Evolutionary conservation across 768 basidiomycete species (phyloP), one percentile per base, ranked within the genome.

Genomic region (Termitomyces sp.): DNA sequence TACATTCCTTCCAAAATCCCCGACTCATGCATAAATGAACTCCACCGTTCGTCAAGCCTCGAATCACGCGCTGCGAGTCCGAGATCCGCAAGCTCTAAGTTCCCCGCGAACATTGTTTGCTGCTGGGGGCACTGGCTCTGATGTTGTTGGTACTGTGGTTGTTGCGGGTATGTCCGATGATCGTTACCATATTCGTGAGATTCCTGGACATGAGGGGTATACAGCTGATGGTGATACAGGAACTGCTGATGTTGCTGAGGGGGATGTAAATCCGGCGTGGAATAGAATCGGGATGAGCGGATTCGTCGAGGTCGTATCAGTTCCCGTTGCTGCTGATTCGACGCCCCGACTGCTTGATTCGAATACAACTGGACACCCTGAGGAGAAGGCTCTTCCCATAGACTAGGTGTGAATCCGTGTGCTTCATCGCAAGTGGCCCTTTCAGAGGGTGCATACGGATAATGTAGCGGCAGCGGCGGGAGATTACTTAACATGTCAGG

Each of bases 11-110:
- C 74, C 56, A 75, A 57, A 10, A 75, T 54, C 1, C 83, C 81
- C 8, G 79, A 81, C 56, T 85, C 80, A 26, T 80, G 79, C 82
- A 86, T 82, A 64, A 86, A 85, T 32, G 79, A 79, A 56, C 79
- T 79, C 85, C 85, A 86, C 26, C 82, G 72, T 65, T 82, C 81
- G 53, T 83, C 82, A 41, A 85, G 65, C 40, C 81, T 72, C 47
- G 82, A 82, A 59, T 80, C 79, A 26, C 82, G 74, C 10, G 85
- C 73, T 5, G 84, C 83, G 28, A 89, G 71, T 7, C 88, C 88
- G 4, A 89, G 75, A 56, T 83, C 78, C 0, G 83, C 80, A 18
- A 88, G 71, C 55, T 85, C 83, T 18, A 77, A 62, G 47, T 72
- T 65, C 13, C 50, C 57, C 30, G 72, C 68, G 18, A 72, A 66